Conservation (phyloP, 306 rosid species). For the Vachellia collinsii region DNA sequence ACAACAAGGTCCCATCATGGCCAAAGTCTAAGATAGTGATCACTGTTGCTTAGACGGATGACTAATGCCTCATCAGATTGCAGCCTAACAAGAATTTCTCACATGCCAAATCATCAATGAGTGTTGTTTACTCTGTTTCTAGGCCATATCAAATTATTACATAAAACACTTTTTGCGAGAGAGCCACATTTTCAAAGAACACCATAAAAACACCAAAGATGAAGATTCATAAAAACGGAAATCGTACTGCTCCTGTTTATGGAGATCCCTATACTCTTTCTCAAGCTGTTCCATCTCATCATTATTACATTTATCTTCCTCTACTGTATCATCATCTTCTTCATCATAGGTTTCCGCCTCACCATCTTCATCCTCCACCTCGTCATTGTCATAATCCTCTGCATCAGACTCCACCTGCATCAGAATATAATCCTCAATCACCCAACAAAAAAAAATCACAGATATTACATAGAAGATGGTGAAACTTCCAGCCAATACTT, state of each 20-base stretch:
- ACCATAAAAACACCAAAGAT: neutral
- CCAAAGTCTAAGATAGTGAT: no score
- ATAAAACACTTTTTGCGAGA: neutral
- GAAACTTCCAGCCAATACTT: constrained; percentile 20
- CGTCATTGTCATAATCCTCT: constrained; percentile 36
- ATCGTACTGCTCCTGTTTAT: constrained; percentile 75
- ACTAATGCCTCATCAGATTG: constrained; percentile 20
- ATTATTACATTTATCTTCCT: constrained; percentile 37
- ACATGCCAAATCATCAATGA: neutral
- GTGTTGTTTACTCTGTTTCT: neutral
- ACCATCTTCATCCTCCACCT: constrained; percentile 30
- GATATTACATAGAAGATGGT: neutral
- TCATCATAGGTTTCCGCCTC: constrained; percentile 45
- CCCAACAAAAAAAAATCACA: constrained; percentile 7
- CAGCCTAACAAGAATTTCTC: neutral
- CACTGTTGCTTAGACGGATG: no score
- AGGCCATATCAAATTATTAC: neutral
- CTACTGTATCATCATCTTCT: constrained; percentile 40
- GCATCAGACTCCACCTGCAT: constrained; percentile 44
- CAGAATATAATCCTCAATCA: constrained; percentile 32
- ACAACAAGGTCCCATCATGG: neutral
- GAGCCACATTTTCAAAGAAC: neutral
- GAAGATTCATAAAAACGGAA: neutral
- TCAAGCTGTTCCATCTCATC: constrained; percentile 86
- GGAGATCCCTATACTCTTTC: constrained; percentile 71